Evolutionary conservation across 306 rosid genomes (phyloP).

Genomic region (Purshia tridentata): DNA sequence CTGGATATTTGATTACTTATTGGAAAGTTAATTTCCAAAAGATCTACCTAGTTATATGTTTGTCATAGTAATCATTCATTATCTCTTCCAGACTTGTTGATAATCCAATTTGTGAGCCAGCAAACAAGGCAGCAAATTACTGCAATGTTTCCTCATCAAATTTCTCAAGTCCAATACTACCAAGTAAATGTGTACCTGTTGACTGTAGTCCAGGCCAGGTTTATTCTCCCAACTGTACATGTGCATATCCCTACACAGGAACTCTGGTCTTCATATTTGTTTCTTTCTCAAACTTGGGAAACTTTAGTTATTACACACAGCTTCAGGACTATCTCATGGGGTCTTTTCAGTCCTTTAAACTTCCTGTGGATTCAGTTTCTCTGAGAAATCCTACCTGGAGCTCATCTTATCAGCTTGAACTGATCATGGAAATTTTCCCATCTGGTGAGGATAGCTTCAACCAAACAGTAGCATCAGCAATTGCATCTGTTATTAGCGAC

Average conservation of each 20-base stretch:
- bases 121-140: slow-evolving; percentile 23
- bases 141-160: slow-evolving; percentile 33
- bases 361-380: slow-evolving; percentile 52
- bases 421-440: slow-evolving; percentile 54
- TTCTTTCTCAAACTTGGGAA: slow-evolving; percentile 47
- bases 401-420: slow-evolving; percentile 32
- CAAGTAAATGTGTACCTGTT: slow-evolving; percentile 36
- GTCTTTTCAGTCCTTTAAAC: not conserved
- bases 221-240: slow-evolving; percentile 66
- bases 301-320: slow-evolving; percentile 16
- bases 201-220: slow-evolving; percentile 37
- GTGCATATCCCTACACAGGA: slow-evolving; percentile 67
- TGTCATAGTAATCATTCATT: not conserved
- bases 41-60: not conserved
- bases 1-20: too few relatives aligned
- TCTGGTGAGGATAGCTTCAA: slow-evolving; percentile 40
- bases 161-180: slow-evolving; percentile 26
- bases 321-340: slow-evolving; percentile 32
- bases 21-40: not conserved
- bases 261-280: slow-evolving; percentile 55
- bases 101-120: slow-evolving; percentile 48
- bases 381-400: slow-evolving; percentile 31
- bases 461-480: slow-evolving; percentile 31
- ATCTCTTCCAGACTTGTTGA: slow-evolving; percentile 44
- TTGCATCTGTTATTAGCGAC: slow-evolving; percentile 51